A percentile compares a stretch with the other conserved stretches of the same genome.
These are phyloP conservation scores for Apiospora malaysiana DNA, from an alignment of 2,329 filamentous ascomycete genomes.

Conservation along the genomic window DNA sequence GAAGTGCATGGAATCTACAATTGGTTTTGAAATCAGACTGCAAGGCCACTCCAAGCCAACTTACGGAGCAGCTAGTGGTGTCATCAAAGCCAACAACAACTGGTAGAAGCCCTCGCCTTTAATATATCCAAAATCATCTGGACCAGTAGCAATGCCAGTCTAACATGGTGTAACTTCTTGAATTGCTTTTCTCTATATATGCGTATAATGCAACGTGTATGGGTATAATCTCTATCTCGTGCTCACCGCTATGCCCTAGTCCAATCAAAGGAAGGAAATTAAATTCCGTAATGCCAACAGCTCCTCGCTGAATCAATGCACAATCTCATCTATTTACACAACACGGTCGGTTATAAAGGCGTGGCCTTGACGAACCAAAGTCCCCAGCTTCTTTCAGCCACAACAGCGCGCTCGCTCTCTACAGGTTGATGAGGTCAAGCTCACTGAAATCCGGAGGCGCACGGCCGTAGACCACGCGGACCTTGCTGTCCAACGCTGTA, in stretches of 20 bases:
- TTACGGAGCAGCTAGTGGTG: too few species aligned
- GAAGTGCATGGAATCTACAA: too few species aligned
- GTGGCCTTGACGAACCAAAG: background rate
- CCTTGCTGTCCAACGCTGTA: constrained; percentile 83
- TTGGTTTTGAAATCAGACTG: too few species aligned
- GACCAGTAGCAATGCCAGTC: too few species aligned
- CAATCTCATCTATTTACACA: background rate
- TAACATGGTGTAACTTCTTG: background rate
- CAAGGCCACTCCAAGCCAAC: too few species aligned
- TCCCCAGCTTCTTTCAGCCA: background rate
- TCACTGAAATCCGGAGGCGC: constrained; percentile 91
- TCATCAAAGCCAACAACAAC: too few species aligned
- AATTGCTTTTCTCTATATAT: background rate
- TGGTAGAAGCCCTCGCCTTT: too few species aligned
- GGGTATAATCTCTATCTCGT: background rate
- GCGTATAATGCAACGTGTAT: background rate
- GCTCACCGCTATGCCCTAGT: background rate
- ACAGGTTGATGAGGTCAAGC: constrained; percentile 83
- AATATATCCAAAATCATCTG: too few species aligned
- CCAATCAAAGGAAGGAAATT: background rate
- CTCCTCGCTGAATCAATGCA: background rate
- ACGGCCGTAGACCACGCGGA: constrained; percentile 80
- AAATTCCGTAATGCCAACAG: background rate
- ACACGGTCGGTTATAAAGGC: background rate
- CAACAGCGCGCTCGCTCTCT: constrained; percentile 23